Base-by-base conservation (phyloP, 2,329 filamentous ascomycete species). In the Ascochyta fabae region DNA sequence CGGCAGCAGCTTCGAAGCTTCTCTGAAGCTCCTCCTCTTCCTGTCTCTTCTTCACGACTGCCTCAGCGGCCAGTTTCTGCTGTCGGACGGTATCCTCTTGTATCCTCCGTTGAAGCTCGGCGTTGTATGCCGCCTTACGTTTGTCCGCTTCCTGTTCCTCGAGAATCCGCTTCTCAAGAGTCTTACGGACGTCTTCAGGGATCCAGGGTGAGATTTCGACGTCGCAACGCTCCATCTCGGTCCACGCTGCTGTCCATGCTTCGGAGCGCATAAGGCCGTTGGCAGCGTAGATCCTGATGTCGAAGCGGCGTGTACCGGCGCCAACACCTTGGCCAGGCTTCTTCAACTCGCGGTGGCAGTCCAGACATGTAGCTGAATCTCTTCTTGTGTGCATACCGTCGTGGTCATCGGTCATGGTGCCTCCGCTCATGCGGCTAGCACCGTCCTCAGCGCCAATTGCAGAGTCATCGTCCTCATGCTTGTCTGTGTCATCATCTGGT, bases 191-290 rank as follows among this genome's bases (percentile, higher is more conserved):
- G 1, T 80, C 76, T 0, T 84, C 74, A 16, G 86, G 84, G 10
- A 92, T 83, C 68, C 88, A 84, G 3, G 95, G 90, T 66, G 90
- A 86, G 48, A 99, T 86, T 75, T 98, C 94, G 1, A 96, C 91
- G 70, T 99, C 95, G 0, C 98, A 91, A n/a, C 94, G 86, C 77
- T 99, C 95, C 95, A 99, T 99, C 76, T 98, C 94, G 65, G 86
- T 90, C 94, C 94, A 99, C 55, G 91, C 94, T 2, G 93, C 93
- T 4, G 86, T 86, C 95, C 95, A 99, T 0, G 95, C 94, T 0
- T 92, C 92, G 5, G 91, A 88, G 55, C 88, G 86, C 91, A 99
- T 96, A 43, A 98, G 79, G 0, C 95, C 95, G 74, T 98, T 99
- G 48, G 92, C 94, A 0, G 95, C 95, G 69, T 94, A 99, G 1